Evolutionary conservation across 129 eudicot species (phyloP).

Genomic region (Ambrosia artemisiifolia): DNA sequence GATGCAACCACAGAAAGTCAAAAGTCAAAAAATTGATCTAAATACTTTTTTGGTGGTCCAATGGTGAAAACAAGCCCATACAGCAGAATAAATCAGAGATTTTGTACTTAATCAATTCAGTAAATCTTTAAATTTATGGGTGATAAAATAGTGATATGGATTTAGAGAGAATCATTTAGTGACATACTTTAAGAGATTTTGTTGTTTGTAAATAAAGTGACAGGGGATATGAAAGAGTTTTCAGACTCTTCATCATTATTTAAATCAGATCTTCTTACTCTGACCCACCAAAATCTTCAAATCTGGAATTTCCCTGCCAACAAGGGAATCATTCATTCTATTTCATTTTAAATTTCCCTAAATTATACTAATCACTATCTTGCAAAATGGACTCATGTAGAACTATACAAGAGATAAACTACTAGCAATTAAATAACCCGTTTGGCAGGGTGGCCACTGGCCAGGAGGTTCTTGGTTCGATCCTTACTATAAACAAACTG

Average conservation of each 20-base stretch:
- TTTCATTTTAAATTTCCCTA: not conserved
- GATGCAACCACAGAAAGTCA: conserved; percentile 5
- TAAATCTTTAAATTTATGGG: not conserved
- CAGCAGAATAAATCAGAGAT: not conserved
- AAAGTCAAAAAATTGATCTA: conserved; percentile 18
- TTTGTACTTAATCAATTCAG: not conserved
- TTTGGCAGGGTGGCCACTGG: too few relatives aligned
- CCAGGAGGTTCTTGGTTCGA: too few relatives aligned
- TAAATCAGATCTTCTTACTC: conserved; percentile 21
- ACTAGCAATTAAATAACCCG: too few relatives aligned
- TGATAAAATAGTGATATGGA: not conserved
- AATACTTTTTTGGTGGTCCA: conserved; percentile 23
- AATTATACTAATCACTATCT: not conserved
- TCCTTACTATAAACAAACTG: too few relatives aligned
- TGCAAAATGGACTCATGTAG: too few relatives aligned
- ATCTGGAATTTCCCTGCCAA: conserved; percentile 24
- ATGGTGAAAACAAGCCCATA: conserved; percentile 17
- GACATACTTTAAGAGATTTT: conserved; percentile 27
- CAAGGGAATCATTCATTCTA: conserved; percentile 30
- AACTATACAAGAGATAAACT: too few relatives aligned
- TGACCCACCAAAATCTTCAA: conserved; percentile 40
- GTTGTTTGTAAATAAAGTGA: conserved; percentile 23
- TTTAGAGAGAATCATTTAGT: conserved; percentile 16
- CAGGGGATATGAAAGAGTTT: conserved; percentile 24
- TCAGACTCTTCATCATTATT: conserved; percentile 28